phyloP scores from a whole-genome alignment of 352 stramenopile species.

The Globisporangium irregulare region DNA sequence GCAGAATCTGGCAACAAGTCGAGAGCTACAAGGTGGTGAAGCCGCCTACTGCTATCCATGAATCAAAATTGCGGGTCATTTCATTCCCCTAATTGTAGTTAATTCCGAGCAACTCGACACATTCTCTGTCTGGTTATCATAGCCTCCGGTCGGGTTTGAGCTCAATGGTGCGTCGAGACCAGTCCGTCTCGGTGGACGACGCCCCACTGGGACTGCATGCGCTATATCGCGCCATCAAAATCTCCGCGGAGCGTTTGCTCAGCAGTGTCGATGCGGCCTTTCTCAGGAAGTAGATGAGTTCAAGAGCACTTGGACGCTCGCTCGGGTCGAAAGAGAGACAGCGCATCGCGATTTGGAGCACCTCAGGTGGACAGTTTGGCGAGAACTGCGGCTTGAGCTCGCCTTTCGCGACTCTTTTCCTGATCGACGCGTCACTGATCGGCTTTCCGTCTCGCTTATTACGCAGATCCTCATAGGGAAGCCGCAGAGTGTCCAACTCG shows the following conservation, averaged over 20 bases:
- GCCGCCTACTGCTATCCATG: not conserved
- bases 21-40: not conserved
- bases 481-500: conserved; percentile 24
- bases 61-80: not conserved
- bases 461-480: conserved; percentile 19
- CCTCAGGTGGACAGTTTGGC: conserved; percentile 21
- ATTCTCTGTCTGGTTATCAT: not conserved
- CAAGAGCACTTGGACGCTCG: conserved; percentile 25
- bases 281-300: conserved; percentile 21
- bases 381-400: conserved; percentile 31
- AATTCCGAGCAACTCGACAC: not conserved
- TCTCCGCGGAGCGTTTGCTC: conserved; percentile 17
- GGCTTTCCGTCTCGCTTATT: conserved; percentile 7
- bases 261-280: conserved; percentile 19
- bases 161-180: conserved; percentile 31
- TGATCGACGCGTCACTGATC: conserved; percentile 23
- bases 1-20: not conserved
- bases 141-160: conserved; percentile 18
- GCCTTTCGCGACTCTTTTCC: conserved; percentile 28
- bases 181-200: conserved; percentile 23
- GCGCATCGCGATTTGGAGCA: conserved; percentile 25
- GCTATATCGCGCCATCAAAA: conserved; percentile 10
- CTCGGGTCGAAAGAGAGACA: conserved; percentile 35
- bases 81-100: not conserved
- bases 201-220: conserved; percentile 7